These are phyloP conservation scores for Maudiozyma pseudohumilis DNA, from an alignment of 805 yeast genomes.

Conservation along the genomic window DNA sequence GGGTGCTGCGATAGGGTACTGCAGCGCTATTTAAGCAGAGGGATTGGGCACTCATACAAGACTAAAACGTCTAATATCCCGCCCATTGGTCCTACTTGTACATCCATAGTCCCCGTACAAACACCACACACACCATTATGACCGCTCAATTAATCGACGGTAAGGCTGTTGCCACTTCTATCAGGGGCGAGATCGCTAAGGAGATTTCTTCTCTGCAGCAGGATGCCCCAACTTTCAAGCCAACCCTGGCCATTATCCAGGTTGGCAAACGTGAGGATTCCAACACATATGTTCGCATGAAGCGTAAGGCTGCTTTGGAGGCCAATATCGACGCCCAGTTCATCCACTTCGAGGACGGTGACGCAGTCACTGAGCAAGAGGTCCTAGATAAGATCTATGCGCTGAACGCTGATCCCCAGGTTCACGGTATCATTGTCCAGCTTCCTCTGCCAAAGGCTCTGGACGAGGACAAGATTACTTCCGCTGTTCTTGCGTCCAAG, in stretches of 20 bases:
- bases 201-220: slow-evolving; percentile 40
- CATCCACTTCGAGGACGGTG: slow-evolving; percentile 52
- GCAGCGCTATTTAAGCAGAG: no score
- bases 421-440: slow-evolving; percentile 84
- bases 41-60: no score
- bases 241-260: slow-evolving; percentile 75
- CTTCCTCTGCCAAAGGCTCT: slow-evolving; percentile 78
- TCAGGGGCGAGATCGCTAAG: slow-evolving; percentile 42
- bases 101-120: no score
- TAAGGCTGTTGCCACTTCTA: slow-evolving; percentile 42
- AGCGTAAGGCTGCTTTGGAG: slow-evolving; percentile 78
- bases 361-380: slow-evolving; percentile 39
- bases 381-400: slow-evolving; percentile 45
- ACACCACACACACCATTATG: slow-evolving; percentile 6
- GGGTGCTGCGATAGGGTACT: no score
- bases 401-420: slow-evolving; percentile 63
- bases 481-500: slow-evolving; percentile 68
- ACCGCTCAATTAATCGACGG: slow-evolving; percentile 42
- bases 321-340: slow-evolving; percentile 66
- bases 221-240: slow-evolving; percentile 45
- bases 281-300: slow-evolving; percentile 83
- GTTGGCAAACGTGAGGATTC: slow-evolving; percentile 89
- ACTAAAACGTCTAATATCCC: no score
- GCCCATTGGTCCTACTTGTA: no score
- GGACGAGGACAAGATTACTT: slow-evolving; percentile 71